These are phyloP conservation scores for Monosporozyma servazzii DNA, from an alignment of 805 yeast genomes.

Conservation along the genomic window DNA sequence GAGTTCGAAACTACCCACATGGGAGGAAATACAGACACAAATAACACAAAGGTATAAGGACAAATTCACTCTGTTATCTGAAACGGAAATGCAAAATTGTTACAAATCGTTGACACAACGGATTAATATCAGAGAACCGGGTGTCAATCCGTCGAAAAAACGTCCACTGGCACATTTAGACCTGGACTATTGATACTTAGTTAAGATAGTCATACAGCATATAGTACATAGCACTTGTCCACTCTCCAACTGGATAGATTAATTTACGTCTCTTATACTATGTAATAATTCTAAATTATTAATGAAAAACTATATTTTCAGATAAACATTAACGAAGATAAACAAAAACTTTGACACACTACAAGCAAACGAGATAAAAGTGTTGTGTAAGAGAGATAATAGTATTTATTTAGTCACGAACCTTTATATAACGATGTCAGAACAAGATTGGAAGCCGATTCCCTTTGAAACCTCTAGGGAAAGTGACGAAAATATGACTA, in stretches of 20 bases:
- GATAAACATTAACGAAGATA: not conserved
- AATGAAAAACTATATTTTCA: too few relatives aligned
- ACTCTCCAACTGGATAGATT: too few relatives aligned
- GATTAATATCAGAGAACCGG: not conserved
- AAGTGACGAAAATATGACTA: not conserved
- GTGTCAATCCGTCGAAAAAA: not conserved
- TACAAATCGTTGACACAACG: not conserved
- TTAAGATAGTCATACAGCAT: not conserved
- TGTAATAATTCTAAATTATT: too few relatives aligned
- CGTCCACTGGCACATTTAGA: not conserved
- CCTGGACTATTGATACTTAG: not conserved
- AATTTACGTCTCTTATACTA: too few relatives aligned
- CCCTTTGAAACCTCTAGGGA: not conserved
- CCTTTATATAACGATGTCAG: not conserved
- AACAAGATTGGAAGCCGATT: not conserved
- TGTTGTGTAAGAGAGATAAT: not conserved
- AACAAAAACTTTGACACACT: not conserved
- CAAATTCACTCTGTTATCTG: not conserved
- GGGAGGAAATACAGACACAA: conserved; percentile 9
- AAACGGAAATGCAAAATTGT: not conserved
- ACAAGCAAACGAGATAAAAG: not conserved
- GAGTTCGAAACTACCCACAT: conserved; percentile 1
- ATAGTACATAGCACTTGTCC: not conserved
- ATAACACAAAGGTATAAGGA: not conserved
- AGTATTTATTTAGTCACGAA: not conserved